Evolutionary conservation across 208 protist species (phyloP).

Genomic region (Trypanosoma boissoni): DNA sequence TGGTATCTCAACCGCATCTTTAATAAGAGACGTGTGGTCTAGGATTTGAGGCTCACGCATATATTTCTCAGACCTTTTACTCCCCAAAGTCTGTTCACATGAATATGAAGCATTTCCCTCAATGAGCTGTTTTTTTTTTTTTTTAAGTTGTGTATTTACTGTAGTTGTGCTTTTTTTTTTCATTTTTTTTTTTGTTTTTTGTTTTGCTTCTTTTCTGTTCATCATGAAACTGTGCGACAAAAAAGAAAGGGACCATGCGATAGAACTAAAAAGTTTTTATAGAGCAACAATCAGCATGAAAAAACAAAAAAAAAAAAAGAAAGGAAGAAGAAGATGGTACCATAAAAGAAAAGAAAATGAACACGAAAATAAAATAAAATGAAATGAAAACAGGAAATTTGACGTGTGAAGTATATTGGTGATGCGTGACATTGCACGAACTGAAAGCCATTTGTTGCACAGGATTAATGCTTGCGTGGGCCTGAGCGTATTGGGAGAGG

Average conservation of each 20-base stretch:
- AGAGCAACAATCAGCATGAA: background rate
- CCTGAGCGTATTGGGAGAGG: background rate
- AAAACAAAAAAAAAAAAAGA: no score
- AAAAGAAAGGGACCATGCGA: background rate
- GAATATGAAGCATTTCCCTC: no score
- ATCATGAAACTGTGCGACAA: background rate
- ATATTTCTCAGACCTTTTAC: background rate
- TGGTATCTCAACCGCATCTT: constrained; percentile 75
- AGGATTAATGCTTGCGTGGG: no score
- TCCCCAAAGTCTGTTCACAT: no score
- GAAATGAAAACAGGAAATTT: background rate
- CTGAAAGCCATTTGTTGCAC: no score
- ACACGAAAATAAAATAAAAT: background rate
- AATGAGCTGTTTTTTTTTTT: background rate
- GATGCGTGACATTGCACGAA: no score
- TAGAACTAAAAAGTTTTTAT: background rate
- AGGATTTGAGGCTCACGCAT: constrained; percentile 2
- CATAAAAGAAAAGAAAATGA: background rate
- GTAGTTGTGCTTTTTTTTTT: constrained; percentile 1
- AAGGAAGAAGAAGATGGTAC: background rate
- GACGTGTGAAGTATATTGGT: background rate
- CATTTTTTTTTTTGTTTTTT: constrained; percentile 14
- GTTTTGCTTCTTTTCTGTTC: background rate
- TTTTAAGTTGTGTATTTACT: background rate
- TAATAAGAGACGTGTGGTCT: constrained; percentile 72